phyloP scores from a whole-genome alignment of 2,329 filamentous ascomycete species.

The Colletotrichum musae region DNA sequence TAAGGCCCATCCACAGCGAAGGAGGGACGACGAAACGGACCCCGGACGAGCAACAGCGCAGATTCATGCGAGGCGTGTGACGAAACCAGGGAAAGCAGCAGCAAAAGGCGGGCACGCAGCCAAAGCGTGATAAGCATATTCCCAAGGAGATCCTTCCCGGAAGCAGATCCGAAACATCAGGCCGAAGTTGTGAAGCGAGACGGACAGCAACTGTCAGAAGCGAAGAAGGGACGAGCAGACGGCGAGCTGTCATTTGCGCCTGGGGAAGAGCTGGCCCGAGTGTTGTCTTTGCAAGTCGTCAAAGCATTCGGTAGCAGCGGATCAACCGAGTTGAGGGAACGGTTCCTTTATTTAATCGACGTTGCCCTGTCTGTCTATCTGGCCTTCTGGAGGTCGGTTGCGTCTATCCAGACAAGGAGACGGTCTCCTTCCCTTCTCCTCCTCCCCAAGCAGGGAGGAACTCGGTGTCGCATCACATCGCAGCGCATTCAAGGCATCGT shows the following conservation, averaged over 20 bases:
- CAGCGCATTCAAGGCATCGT: too few relatives aligned
- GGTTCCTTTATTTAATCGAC: neutral
- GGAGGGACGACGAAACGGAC: slow-evolving; percentile 25
- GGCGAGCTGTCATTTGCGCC: slow-evolving; percentile 31
- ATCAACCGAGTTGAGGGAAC: too few relatives aligned
- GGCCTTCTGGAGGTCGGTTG: too few relatives aligned
- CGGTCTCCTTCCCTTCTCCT: too few relatives aligned
- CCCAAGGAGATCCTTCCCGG: slow-evolving; percentile 17
- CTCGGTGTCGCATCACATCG: too few relatives aligned
- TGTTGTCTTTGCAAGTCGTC: neutral
- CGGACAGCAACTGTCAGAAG: slow-evolving; percentile 25
- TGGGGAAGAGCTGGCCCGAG: slow-evolving; percentile 12
- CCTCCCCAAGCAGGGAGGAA: too few relatives aligned
- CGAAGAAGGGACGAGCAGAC: slow-evolving; percentile 29
- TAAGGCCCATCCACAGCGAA: neutral
- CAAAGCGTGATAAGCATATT: slow-evolving; percentile 31
- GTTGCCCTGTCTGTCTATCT: too few relatives aligned
- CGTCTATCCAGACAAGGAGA: too few relatives aligned
- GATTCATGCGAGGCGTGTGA: slow-evolving; percentile 10
- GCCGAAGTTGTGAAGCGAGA: slow-evolving; percentile 18
- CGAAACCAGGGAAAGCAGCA: slow-evolving; percentile 2
- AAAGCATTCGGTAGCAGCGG: neutral
- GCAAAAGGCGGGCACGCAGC: neutral
- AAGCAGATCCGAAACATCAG: slow-evolving; percentile 37
- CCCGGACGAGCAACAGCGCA: neutral